Conservation (phyloP, 2,329 filamentous ascomycete genomes). For the Tricladium varicosporioides region DNA sequence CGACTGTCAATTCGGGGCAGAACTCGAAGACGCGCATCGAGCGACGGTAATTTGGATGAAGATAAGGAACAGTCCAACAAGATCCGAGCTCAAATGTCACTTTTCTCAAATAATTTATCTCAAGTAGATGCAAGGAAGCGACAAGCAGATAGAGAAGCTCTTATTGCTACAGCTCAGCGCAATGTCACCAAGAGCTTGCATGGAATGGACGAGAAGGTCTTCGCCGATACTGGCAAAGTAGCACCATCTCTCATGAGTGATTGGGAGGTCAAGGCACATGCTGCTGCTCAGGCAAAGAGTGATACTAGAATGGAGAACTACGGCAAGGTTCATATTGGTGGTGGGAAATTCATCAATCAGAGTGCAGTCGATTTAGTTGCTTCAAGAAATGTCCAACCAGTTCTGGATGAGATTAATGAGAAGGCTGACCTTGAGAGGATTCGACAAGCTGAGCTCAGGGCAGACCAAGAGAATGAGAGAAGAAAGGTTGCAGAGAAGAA, state of each 20-base stretch:
- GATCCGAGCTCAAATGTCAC: slow-evolving; percentile 76
- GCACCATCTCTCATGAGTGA: slow-evolving; percentile 66
- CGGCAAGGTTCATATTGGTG: slow-evolving; percentile 68
- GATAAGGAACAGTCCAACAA: slow-evolving; percentile 63
- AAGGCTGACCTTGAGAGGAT: slow-evolving; percentile 72
- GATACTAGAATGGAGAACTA: slow-evolving; percentile 57
- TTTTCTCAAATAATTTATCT: slow-evolving; percentile 66
- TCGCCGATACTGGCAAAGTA: slow-evolving; percentile 71
- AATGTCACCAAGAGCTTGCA: slow-evolving; percentile 81
- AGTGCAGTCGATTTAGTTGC: slow-evolving; percentile 79
- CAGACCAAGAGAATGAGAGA: slow-evolving; percentile 53
- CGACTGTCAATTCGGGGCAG: slow-evolving; percentile 54
- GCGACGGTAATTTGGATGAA: slow-evolving; percentile 55
- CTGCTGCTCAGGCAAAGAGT: slow-evolving; percentile 64
- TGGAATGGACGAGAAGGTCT: slow-evolving; percentile 79
- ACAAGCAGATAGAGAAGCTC: slow-evolving; percentile 67
- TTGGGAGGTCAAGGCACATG: slow-evolving; percentile 76
- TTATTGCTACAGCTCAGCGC: slow-evolving; percentile 77
- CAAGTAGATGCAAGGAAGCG: slow-evolving; percentile 73
- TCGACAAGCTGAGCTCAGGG: slow-evolving; percentile 58
- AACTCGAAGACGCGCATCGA: slow-evolving; percentile 62
- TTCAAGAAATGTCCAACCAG: slow-evolving; percentile 72
- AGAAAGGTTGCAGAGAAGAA: not conserved
- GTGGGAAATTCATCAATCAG: slow-evolving; percentile 76
- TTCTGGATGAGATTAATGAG: slow-evolving; percentile 80